Base-by-base conservation (phyloP, 2,329 filamentous ascomycete species). In the Fusarium annulatum region DNA sequence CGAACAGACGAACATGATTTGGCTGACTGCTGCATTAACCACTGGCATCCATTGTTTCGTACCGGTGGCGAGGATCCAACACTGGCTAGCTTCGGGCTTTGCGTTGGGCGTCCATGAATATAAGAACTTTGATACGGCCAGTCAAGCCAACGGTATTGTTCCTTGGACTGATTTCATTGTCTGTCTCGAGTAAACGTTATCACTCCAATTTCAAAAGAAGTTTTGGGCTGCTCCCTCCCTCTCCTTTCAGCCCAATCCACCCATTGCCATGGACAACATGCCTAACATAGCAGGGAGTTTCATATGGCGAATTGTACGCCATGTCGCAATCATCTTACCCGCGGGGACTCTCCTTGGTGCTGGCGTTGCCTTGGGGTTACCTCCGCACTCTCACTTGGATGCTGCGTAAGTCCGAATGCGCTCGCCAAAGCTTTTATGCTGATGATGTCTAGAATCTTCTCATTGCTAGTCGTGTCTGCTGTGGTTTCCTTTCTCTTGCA, bases 281-380 rank as follows among this genome's bases (percentile, higher is more conserved):
- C 34, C 46, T 14, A 45, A 65, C n/a, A 45, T 38, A 39, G 36
- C 58, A 41, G 41, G 53, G 33, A 41, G 21, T 53, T 38, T 46
- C 33, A 30, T 34, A 38, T 53, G 64, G 65, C 39, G 38, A 39
- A 45, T 33, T 39, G 42, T 57, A 51, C 52, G 39, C n/a, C 56
- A 64, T 67, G 33, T 60, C 28, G 36, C 55, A 26, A 45, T 45
- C 39, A 39, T 71, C 26, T n/a, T 75, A 43, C 65, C 75, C 28
- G 62, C 55, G 26, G 74, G 75, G 18, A 61, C 62, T 36, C 61
- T 77, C 14, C 62, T 67, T 34, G 74, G 71, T 63, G 52, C 76
- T 45, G 61, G 64, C 26, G 23, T 76, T 26, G 67, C 67, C 21
- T 45, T 77, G 34, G 64, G 28, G 33, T 45, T 73, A 45, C 61